Conservation (phyloP, 2,329 filamentous ascomycete genomes). For the Monilinia fructicola region DNA sequence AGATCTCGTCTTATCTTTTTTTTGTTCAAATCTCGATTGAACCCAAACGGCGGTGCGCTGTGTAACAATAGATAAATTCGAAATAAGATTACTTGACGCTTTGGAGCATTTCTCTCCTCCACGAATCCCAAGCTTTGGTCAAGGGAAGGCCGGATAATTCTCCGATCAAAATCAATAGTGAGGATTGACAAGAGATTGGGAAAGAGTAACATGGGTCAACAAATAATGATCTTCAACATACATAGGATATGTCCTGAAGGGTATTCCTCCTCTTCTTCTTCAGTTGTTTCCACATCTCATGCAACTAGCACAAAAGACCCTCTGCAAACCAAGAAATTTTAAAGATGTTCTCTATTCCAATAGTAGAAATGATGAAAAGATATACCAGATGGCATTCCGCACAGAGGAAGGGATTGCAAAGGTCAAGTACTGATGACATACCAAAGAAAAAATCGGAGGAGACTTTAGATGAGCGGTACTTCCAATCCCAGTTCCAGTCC, state of each 20-base stretch:
- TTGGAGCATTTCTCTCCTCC: not conserved
- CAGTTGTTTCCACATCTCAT: slow-evolving; percentile 13
- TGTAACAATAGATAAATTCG: not conserved
- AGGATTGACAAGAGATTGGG: not conserved
- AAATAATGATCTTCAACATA: slow-evolving; percentile 6
- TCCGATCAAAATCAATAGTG: slow-evolving; percentile 10
- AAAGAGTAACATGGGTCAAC: not conserved
- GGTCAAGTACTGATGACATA: slow-evolving; percentile 14
- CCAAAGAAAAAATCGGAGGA: slow-evolving; percentile 21
- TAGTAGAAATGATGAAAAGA: not conserved
- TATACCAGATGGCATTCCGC: not conserved
- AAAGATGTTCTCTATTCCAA: not conserved
- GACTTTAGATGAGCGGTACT: slow-evolving; percentile 5
- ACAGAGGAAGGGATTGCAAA: not conserved
- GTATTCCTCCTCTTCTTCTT: slow-evolving; percentile 13
- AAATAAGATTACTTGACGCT: slow-evolving; percentile 1
- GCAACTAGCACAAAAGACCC: slow-evolving; percentile 8
- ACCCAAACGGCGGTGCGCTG: not conserved
- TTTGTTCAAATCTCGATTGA: not conserved
- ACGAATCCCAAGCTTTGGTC: not conserved
- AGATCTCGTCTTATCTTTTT: not conserved
- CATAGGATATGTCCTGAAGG: slow-evolving; percentile 9
- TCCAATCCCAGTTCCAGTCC: not conserved
- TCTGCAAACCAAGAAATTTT: not conserved
- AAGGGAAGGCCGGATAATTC: not conserved